A percentile compares a stretch with the other conserved stretches of the same genome.
Evolutionary conservation across 495 filamentous ascomycete species (phyloP).

Genomic region (Rusavskia elegans): DNA sequence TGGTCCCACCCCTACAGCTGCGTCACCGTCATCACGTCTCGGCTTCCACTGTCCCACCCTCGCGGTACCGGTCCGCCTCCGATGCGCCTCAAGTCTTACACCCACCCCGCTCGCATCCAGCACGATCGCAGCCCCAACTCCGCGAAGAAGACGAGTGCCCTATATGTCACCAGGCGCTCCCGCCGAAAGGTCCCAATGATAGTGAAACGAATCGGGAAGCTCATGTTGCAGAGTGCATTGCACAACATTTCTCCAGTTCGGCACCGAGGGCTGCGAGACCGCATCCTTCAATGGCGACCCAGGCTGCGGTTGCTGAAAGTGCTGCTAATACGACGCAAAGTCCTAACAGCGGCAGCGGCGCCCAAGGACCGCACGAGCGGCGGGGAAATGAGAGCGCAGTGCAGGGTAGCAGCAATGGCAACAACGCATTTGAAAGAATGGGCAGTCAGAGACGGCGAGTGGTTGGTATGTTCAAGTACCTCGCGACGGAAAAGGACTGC

Average conservation of each 20-base stretch:
- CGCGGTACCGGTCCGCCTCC: constrained; percentile 8
- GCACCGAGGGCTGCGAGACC: constrained; percentile 1
- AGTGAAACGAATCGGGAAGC: constrained; percentile 49
- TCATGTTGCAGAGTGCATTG: constrained; percentile 68
- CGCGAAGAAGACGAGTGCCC: constrained; percentile 83
- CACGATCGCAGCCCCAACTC: constrained; percentile 23
- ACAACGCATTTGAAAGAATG: background rate
- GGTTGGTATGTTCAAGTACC: constrained; percentile 47
- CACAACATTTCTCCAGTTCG: constrained; percentile 21
- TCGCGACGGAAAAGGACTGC: constrained; percentile 85
- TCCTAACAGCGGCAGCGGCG: background rate
- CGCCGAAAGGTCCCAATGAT: constrained; percentile 42
- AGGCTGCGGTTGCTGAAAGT: constrained; percentile 9
- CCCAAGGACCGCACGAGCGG: background rate
- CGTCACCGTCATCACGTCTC: constrained; percentile 14
- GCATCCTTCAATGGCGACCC: constrained; percentile 8
- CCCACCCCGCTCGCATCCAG: constrained; percentile 2
- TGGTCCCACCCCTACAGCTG: constrained; percentile 1
- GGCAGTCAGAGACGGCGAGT: constrained; percentile 3
- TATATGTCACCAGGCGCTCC: constrained; percentile 66
- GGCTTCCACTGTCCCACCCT: constrained; percentile 2
- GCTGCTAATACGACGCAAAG: constrained; percentile 5
- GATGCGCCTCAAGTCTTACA: constrained; percentile 14
- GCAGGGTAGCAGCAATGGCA: background rate
- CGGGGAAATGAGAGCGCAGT: background rate